Conservation (phyloP, 2,329 filamentous ascomycete species). For the Nemania sp. region DNA sequence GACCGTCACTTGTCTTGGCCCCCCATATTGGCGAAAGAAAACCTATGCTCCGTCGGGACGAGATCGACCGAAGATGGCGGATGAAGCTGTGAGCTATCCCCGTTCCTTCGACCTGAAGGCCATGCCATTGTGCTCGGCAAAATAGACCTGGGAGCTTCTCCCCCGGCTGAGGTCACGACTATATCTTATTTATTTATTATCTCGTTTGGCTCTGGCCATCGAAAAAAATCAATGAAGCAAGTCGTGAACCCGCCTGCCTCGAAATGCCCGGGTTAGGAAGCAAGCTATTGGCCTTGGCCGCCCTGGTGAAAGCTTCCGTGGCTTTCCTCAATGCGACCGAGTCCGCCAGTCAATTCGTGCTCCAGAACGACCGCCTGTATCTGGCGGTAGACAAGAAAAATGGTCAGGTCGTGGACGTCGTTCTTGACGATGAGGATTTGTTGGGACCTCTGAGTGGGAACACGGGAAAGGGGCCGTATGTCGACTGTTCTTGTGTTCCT, state of each 20-base stretch:
- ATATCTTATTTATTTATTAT: constrained; percentile 7
- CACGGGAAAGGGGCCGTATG: constrained; percentile 58
- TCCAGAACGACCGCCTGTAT: constrained; percentile 23
- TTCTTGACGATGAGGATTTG: constrained; percentile 51
- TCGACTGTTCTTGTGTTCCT: constrained; percentile 65
- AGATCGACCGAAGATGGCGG: constrained; percentile 20
- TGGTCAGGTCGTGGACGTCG: constrained; percentile 43
- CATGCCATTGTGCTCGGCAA: constrained; percentile 7
- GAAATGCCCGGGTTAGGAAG: constrained; percentile 9
- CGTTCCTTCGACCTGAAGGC: neutral
- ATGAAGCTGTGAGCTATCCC: constrained; percentile 1
- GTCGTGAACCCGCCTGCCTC: neutral
- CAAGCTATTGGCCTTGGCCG: constrained; percentile 13
- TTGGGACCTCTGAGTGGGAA: constrained; percentile 50
- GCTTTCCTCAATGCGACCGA: constrained; percentile 23
- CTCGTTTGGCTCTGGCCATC: no score
- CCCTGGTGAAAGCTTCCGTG: constrained; percentile 9
- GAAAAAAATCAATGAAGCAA: neutral
- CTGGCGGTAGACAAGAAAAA: constrained; percentile 44
- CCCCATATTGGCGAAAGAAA: constrained; percentile 3
- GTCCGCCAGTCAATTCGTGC: constrained; percentile 19
- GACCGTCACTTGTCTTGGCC: neutral
- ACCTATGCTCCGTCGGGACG: constrained; percentile 13
- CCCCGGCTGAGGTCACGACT: neutral
- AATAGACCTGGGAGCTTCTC: constrained; percentile 14